These are phyloP conservation scores for Gelatoporia subvermispora DNA, from an alignment of 768 basidiomycete species.

Conservation along the genomic window DNA sequence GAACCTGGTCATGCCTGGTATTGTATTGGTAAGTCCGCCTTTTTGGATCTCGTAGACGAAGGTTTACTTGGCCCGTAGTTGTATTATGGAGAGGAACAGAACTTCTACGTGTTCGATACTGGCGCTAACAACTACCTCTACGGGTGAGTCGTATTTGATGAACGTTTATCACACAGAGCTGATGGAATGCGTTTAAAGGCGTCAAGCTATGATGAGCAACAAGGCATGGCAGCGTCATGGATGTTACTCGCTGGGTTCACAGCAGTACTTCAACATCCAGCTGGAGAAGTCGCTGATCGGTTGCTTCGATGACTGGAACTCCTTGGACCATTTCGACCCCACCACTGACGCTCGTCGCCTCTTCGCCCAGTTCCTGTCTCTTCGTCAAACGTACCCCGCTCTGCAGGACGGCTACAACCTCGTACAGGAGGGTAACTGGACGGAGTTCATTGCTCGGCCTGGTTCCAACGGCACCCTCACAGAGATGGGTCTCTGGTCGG, in stretches of 20 bases:
- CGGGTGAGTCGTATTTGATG: conserved; percentile 43
- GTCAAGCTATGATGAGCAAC: conserved; percentile 85
- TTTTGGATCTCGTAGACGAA: neutral
- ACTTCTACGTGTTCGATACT: conserved; percentile 82
- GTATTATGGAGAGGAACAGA: conserved; percentile 92
- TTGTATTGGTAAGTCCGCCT: conserved; percentile 55
- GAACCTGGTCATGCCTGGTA: conserved; percentile 80
- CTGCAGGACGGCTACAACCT: conserved; percentile 86
- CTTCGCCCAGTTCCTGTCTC: conserved; percentile 65
- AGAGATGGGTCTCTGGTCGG: conserved; percentile 87
- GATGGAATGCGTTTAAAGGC: conserved; percentile 38
- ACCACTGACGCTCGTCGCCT: conserved; percentile 73
- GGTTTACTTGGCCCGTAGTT: conserved; percentile 36
- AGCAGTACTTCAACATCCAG: conserved; percentile 93
- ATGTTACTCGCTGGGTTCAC: conserved; percentile 85
- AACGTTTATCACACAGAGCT: neutral
- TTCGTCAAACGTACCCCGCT: conserved; percentile 64
- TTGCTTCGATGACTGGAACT: conserved; percentile 88
- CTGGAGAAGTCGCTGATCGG: conserved; percentile 74
- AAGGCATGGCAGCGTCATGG: conserved; percentile 91
- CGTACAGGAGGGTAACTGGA: conserved; percentile 85
- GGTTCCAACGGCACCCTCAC: conserved; percentile 80
- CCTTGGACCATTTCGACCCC: conserved; percentile 92
- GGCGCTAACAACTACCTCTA: conserved; percentile 91
- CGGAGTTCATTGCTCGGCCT: conserved; percentile 67